A percentile compares a stretch with the other conserved stretches of the same genome.
Evolutionary conservation across 176 grass and related monocot genomes (phyloP).

Genomic region (Saccharum officinarum): DNA sequence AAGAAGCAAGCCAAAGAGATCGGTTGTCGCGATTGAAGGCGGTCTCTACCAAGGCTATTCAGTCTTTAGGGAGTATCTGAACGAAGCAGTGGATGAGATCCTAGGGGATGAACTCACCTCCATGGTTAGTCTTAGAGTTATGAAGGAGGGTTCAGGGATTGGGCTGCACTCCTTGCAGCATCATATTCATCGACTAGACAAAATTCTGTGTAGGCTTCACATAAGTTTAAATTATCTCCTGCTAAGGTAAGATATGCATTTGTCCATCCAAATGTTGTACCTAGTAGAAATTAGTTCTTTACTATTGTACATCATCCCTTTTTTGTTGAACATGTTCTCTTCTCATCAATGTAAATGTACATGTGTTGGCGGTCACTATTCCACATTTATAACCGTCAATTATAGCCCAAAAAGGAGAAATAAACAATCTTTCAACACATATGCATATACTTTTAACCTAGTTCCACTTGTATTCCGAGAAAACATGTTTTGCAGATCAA

Average conservation of each 20-base stretch:
- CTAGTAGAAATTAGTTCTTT: constrained; percentile 28
- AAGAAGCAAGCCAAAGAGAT: constrained; percentile 38
- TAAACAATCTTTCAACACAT: too few relatives aligned
- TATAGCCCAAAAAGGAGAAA: too few relatives aligned
- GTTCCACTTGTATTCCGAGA: too few relatives aligned
- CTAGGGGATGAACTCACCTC: constrained; percentile 66
- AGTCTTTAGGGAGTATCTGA: constrained; percentile 68
- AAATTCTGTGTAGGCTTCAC: constrained; percentile 35
- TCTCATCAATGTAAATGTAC: neutral
- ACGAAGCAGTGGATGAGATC: constrained; percentile 80
- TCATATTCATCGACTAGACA: constrained; percentile 53
- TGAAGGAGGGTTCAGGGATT: constrained; percentile 69
- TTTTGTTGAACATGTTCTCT: neutral
- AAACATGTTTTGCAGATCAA: too few relatives aligned
- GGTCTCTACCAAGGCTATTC: constrained; percentile 69
- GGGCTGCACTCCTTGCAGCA: constrained; percentile 80
- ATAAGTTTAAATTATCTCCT: constrained; percentile 21
- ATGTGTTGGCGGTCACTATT: too few relatives aligned
- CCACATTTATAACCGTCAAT: too few relatives aligned
- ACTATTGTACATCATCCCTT: neutral
- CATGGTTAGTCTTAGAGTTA: constrained; percentile 54
- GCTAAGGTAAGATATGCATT: constrained; percentile 47
- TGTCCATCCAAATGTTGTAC: constrained; percentile 43
- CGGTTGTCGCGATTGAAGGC: constrained; percentile 68
- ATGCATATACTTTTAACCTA: too few relatives aligned